These are phyloP conservation scores for Colletotrichum plurivorum DNA, from an alignment of 2,329 filamentous ascomycete genomes.

Conservation along the genomic window DNA sequence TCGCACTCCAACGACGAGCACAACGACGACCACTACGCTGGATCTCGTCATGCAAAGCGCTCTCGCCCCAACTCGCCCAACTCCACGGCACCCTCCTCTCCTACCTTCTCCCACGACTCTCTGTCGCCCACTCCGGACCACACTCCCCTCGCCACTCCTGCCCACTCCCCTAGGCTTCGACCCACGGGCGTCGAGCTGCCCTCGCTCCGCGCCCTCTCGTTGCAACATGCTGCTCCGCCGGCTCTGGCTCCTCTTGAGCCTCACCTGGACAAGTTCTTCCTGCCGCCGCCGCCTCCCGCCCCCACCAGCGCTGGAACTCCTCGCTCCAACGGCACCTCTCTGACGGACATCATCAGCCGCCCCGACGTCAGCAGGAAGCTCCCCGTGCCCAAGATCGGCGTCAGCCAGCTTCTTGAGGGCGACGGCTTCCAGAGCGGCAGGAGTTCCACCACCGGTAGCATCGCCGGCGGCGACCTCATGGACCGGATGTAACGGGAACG, in stretches of 20 bases:
- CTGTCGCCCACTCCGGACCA: constrained; percentile 96
- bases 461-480: constrained; percentile 79
- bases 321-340: constrained; percentile 78
- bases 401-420: constrained; percentile 83
- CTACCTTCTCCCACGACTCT: constrained; percentile 96
- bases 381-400: constrained; percentile 90
- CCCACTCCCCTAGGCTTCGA: constrained; percentile 91
- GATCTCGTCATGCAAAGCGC: constrained; percentile 82
- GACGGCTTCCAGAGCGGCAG: constrained; percentile 80
- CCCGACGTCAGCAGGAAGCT: constrained; percentile 90
- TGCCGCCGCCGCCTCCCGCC: constrained; percentile 62
- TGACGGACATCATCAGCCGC: constrained; percentile 93
- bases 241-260: constrained; percentile 73
- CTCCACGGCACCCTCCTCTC: constrained; percentile 95
- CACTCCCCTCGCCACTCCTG: constrained; percentile 97
- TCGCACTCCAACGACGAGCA: constrained; percentile 87
- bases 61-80: constrained; percentile 95
- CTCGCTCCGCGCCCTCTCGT: constrained; percentile 78
- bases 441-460: constrained; percentile 83
- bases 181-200: constrained; percentile 87
- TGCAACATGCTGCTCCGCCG: constrained; percentile 68
- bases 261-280: constrained; percentile 60
- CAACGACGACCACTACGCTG: constrained; percentile 81
- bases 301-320: constrained; percentile 62
- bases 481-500: constrained; percentile 61